Conservation (phyloP, 176 grass and related monocot genomes). For the Oryza meyeriana region DNA sequence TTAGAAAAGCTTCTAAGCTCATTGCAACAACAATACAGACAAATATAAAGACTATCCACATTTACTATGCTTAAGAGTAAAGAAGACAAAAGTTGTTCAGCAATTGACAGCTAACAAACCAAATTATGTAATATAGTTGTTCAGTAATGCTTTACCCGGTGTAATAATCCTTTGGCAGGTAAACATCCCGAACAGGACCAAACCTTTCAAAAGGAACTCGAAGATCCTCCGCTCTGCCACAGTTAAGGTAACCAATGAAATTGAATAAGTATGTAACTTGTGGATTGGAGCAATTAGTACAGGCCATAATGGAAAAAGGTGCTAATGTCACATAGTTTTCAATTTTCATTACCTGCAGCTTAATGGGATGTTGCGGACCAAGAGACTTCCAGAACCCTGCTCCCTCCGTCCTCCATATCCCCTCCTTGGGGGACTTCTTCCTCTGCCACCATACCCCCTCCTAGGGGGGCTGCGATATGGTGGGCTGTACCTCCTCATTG, state of each 20-base stretch:
- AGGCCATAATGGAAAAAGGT: not conserved
- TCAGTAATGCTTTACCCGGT: slow-evolving; percentile 55
- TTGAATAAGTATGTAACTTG: not conserved
- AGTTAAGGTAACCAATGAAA: slow-evolving; percentile 5
- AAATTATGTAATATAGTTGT: not conserved
- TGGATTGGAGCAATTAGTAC: not conserved
- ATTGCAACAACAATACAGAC: not conserved
- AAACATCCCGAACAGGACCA: slow-evolving; percentile 87
- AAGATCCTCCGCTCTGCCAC: slow-evolving; percentile 60
- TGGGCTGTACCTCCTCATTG: slow-evolving; percentile 94
- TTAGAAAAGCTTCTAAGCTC: not conserved
- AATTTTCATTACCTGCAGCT: slow-evolving; percentile 52
- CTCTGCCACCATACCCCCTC: slow-evolving; percentile 73
- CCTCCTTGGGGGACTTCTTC: slow-evolving; percentile 69
- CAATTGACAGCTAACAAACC: not conserved
- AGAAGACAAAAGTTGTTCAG: not conserved
- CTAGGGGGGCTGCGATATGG: slow-evolving; percentile 75
- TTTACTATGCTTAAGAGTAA: not conserved
- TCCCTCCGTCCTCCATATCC: slow-evolving; percentile 69
- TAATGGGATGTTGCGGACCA: slow-evolving; percentile 56
- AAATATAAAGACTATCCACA: not conserved
- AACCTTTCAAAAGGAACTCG: slow-evolving; percentile 89
- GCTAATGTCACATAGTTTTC: not conserved
- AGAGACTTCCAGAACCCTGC: slow-evolving; percentile 23
- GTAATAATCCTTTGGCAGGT: slow-evolving; percentile 87